Evolutionary conservation across 2,329 filamentous ascomycete genomes (phyloP).

Genomic region (Talaromyces piceae): DNA sequence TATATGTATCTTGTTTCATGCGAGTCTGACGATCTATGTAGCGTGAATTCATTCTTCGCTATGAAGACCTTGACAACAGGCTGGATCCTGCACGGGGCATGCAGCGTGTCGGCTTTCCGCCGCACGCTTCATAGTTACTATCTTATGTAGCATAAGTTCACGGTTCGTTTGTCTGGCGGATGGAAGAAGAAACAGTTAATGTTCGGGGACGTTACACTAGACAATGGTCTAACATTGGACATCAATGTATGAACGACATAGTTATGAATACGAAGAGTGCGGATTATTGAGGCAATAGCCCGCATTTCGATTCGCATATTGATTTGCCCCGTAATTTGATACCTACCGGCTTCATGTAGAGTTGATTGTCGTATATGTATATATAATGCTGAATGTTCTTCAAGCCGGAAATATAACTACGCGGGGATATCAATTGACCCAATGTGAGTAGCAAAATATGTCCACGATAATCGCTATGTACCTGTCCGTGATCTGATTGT

Average conservation of each 20-base stretch:
- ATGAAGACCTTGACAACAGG: conserved; percentile 43
- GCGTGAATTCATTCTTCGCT: conserved; percentile 43
- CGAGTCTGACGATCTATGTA: conserved; percentile 15
- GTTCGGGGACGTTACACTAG: conserved; percentile 6
- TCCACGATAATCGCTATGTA: too few relatives aligned
- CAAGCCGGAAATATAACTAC: too few relatives aligned
- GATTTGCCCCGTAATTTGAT: neutral
- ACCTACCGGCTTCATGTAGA: too few relatives aligned
- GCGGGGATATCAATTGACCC: too few relatives aligned
- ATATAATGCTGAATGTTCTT: too few relatives aligned
- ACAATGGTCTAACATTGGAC: conserved; percentile 8
- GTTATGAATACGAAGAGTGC: conserved; percentile 7
- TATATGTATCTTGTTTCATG: neutral
- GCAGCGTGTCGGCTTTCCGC: conserved; percentile 28
- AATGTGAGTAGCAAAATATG: too few relatives aligned
- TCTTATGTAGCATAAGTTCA: conserved; percentile 8
- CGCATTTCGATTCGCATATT: neutral
- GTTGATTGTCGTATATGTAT: neutral
- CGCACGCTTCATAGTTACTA: conserved; percentile 27
- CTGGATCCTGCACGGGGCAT: conserved; percentile 33
- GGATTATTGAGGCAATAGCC: conserved; percentile 3
- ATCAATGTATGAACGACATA: conserved; percentile 8
- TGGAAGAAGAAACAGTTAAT: conserved; percentile 8
- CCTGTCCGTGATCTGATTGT: too few relatives aligned
- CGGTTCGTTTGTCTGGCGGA: conserved; percentile 10